Base-by-base conservation (phyloP, 2,329 filamentous ascomycete species). In the Sporothrix euskadiensis region DNA sequence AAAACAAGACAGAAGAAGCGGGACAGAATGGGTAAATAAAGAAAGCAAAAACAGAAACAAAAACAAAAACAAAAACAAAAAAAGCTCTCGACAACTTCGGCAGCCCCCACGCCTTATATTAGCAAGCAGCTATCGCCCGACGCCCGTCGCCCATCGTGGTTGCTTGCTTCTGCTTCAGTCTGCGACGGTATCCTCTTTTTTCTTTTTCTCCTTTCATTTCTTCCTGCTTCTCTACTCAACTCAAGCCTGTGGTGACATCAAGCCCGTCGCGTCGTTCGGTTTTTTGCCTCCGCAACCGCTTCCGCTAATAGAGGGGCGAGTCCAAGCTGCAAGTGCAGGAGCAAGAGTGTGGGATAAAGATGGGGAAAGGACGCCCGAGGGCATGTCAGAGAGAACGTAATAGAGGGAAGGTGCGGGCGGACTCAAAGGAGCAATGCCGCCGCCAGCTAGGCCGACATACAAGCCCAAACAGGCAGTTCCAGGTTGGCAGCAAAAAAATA, bases 241-340 rank as follows among this genome's bases (percentile, higher is more conserved):
- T 65, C 3, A 47, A 2, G 9, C 54, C 69, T 14, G 49, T 59
- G 52, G 49, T 44, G 52, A 56, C 49, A 57, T 44, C 68, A 44
- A 44, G 8, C 66, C 26, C 52, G 52, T 10, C 22, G 19, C 32
- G 49, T 44, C 35, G 52, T 41, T 71, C 41, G 39, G 22, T 12
- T n/a, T 44, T 70, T 59, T 7, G n/a, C 35, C 69, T 59, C 69
- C 54, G 69, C 54, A 32, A 71, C 39, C 39, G 54, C 69, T 49
- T 71, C 69, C 35, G 54, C 54, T 47, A 71, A 70, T 32, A 30
- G 35, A 70, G 52, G 47, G 52, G 49, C 47, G 44, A 16, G 61
- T 8, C 4, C 30, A 39, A 32, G 52, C 26, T 30, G 52, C n/a
- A 39, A 44, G 35, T n/a, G 35, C 35, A 35, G 35, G 35, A 35